phyloP scores from a whole-genome alignment of 2,329 filamentous ascomycete genomes.

The Colletotrichum australisinense region DNA sequence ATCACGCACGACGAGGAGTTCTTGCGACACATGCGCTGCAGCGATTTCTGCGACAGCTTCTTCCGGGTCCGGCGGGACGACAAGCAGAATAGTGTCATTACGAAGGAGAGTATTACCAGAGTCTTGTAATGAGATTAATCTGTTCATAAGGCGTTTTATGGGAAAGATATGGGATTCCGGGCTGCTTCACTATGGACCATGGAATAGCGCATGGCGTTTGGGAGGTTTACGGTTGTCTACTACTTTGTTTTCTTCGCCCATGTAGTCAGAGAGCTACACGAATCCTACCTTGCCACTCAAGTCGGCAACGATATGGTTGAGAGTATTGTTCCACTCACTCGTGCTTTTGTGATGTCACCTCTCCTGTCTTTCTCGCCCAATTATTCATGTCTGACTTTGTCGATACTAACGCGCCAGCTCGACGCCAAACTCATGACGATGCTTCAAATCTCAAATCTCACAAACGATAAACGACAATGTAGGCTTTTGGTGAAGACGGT shows the following conservation, averaged over 20 bases:
- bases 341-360: not conserved
- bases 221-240: not conserved
- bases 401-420: not conserved
- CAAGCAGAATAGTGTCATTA: slow-evolving; percentile 88
- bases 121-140: slow-evolving; percentile 46
- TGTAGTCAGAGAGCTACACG: not conserved
- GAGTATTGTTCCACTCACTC: not conserved
- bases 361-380: too few species aligned
- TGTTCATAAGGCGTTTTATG: not conserved
- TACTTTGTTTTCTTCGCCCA: not conserved
- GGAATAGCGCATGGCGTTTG: slow-evolving; percentile 15
- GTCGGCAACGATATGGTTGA: not conserved
- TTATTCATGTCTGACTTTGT: not conserved
- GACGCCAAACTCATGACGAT: not conserved
- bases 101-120: slow-evolving; percentile 71
- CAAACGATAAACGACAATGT: not conserved
- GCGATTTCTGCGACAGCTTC: slow-evolving; percentile 92
- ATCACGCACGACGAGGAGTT: slow-evolving; percentile 99
- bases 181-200: not conserved
- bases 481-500: not conserved
- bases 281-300: not conserved
- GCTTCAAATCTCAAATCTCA: not conserved
- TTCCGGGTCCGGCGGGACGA: slow-evolving; percentile 87
- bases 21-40: slow-evolving; percentile 90
- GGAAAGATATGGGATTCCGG: not conserved